Evolutionary conservation across 2,329 filamentous ascomycete species (phyloP).

Genomic region (Stagonosporopsis vannaccii): DNA sequence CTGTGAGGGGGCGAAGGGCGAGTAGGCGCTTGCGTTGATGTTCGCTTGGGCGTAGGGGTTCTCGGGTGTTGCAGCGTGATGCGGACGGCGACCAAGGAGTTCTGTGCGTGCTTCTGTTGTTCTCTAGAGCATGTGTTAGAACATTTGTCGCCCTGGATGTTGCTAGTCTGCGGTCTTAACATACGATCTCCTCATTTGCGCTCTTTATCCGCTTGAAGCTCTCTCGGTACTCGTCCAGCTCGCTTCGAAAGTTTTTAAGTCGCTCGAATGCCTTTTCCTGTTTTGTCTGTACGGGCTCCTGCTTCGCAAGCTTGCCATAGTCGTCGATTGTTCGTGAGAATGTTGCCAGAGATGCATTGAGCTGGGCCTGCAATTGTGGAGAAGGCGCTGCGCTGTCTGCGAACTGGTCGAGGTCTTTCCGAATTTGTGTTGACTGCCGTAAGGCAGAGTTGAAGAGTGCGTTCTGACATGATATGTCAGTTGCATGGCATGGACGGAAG

Average conservation of each 20-base stretch:
- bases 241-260: conserved; percentile 82
- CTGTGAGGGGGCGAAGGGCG: conserved; percentile 42
- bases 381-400: conserved; percentile 66
- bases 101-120: conserved; percentile 76
- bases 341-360: conserved; percentile 67
- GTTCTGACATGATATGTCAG: conserved; percentile 62
- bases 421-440: conserved; percentile 82
- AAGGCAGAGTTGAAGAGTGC: conserved; percentile 85
- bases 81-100: conserved; percentile 83
- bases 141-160: neutral
- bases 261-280: conserved; percentile 89
- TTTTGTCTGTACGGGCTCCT: conserved; percentile 89
- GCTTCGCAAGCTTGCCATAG: conserved; percentile 83
- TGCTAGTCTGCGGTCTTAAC: conserved; percentile 20
- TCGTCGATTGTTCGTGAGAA: conserved; percentile 92
- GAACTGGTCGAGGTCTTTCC: conserved; percentile 76
- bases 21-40: conserved; percentile 31
- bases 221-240: conserved; percentile 79
- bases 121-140: conserved; percentile 50
- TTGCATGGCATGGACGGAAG: neutral
- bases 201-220: conserved; percentile 81
- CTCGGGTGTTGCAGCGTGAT: conserved; percentile 80
- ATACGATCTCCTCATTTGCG: conserved; percentile 75
- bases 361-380: conserved; percentile 65
- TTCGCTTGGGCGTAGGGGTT: conserved; percentile 77